Evolutionary conservation across 1,284 basidiomycete species (phyloP), one percentile per base, ranked within the genome.

Genomic region (Trichosporon faecale): DNA sequence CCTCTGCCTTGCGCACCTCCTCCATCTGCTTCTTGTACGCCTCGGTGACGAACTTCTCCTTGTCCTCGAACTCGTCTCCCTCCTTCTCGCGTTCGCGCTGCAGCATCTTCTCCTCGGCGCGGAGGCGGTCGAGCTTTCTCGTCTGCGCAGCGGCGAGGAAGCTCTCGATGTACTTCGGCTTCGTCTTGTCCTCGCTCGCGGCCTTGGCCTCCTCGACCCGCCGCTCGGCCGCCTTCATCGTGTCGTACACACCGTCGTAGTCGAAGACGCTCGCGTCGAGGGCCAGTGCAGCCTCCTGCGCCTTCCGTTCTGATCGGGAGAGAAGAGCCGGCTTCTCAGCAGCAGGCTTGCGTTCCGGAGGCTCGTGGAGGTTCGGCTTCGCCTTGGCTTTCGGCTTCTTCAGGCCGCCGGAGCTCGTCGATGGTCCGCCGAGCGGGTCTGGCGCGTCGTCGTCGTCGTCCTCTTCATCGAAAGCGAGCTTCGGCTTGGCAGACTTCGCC

Each of bases 61-160:
- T 99, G 85, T 94, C 96, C 64, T 87, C 88, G 82, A 94, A 99
- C 81, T 95, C 89, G 73, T 96, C 94, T 0, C 97, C 97, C 84
- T 99, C 97, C 27, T 88, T 85, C 80, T 95, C 93, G 23, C 97
- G 88, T 81, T 99, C 96, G 64, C 89, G 88, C 82, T 96, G 92
- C 77, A 98, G 91, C 91, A 95, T 93, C 86, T 98, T 98, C 84
- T 99, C 95, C 83, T 99, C 96, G 0, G 97, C 97, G 68, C 95
- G 87, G n/a, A 98, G 83, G 76, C 93, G 88, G 81, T 99, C 97
- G 57, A 97, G 85, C 77, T 91, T 90, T 37, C 97, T 88, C 52
- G 93, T 93, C 60, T 90, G 90, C 25, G 97, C 95, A 8, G 93
- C 89, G n/a, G 87, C 85, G 2, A 98, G 85, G 63, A 98, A 88